Evolutionary conservation across 2,329 filamentous ascomycete species (phyloP).

Genomic region (Aureobasidium subglaciale): DNA sequence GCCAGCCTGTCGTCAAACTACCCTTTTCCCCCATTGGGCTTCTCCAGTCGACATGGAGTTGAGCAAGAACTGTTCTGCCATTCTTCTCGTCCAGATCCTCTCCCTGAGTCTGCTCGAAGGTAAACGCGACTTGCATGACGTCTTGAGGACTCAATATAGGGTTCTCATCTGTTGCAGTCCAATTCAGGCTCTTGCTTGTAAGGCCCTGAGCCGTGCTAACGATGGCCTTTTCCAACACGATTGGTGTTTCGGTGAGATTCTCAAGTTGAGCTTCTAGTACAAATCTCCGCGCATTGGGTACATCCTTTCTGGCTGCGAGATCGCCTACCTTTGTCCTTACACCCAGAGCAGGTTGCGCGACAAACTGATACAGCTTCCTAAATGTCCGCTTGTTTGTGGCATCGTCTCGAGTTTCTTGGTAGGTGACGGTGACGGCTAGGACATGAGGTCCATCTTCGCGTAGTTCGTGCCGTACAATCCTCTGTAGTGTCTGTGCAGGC

Average conservation of each 20-base stretch:
- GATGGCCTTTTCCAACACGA: slow-evolving; percentile 61
- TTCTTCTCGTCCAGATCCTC: slow-evolving; percentile 36
- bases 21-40: slow-evolving; percentile 85
- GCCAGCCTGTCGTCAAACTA: slow-evolving; percentile 77
- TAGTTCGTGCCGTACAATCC: slow-evolving; percentile 75
- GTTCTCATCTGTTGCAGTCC: slow-evolving; percentile 22
- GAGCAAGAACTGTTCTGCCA: slow-evolving; percentile 61
- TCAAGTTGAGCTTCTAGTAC: slow-evolving; percentile 90
- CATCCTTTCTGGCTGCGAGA: slow-evolving; percentile 37
- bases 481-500: slow-evolving; percentile 65
- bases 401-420: slow-evolving; percentile 59
- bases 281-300: slow-evolving; percentile 47
- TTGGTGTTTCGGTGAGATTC: slow-evolving; percentile 78
- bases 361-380: slow-evolving; percentile 92
- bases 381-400: slow-evolving; percentile 70
- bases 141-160: slow-evolving; percentile 54
- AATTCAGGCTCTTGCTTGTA: slow-evolving; percentile 25
- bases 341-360: slow-evolving; percentile 81
- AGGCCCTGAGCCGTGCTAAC: slow-evolving; percentile 26
- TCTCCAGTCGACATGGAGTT: slow-evolving; percentile 81
- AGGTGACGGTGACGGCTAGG: slow-evolving; percentile 85
- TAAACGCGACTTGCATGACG: slow-evolving; percentile 58
- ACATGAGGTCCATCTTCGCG: slow-evolving; percentile 94
- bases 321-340: slow-evolving; percentile 83
- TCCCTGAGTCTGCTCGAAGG: slow-evolving; percentile 50